Conservation (phyloP, 2,329 filamentous ascomycete species). For the Pseudogymnoascus sp. region DNA sequence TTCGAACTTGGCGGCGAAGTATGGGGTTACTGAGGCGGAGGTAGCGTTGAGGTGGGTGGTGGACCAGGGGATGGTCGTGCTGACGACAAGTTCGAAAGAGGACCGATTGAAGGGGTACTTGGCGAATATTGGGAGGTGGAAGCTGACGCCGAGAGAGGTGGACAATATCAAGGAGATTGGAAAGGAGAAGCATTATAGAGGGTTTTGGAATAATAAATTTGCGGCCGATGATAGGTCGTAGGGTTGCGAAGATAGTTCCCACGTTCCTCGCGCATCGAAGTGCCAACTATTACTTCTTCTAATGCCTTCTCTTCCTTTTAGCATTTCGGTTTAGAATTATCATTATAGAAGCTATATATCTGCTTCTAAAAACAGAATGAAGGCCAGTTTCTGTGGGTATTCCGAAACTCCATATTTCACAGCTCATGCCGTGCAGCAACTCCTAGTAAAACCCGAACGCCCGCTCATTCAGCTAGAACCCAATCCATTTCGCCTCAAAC, state of each 20-base stretch:
- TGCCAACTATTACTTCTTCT: not conserved
- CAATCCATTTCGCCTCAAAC: not conserved
- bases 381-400: not conserved
- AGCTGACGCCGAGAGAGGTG: constrained; percentile 52
- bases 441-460: not conserved
- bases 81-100: constrained; percentile 54
- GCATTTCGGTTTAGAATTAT: not conserved
- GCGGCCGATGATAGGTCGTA: constrained; percentile 42
- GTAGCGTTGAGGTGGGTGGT: constrained; percentile 52
- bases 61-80: constrained; percentile 49
- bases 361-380: not conserved
- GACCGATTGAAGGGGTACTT: constrained; percentile 50
- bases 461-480: not conserved
- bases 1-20: constrained; percentile 46
- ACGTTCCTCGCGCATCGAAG: constrained; percentile 5
- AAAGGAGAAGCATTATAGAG: constrained; percentile 51
- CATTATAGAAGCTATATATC: not conserved
- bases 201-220: constrained; percentile 50
- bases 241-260: not conserved
- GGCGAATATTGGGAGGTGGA: constrained; percentile 43
- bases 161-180: constrained; percentile 48
- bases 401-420: not conserved
- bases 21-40: constrained; percentile 47
- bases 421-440: not conserved
- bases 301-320: not conserved